These are phyloP conservation scores for Penicillium vulpinum DNA, from an alignment of 2,329 filamentous ascomycete species.

Conservation along the genomic window DNA sequence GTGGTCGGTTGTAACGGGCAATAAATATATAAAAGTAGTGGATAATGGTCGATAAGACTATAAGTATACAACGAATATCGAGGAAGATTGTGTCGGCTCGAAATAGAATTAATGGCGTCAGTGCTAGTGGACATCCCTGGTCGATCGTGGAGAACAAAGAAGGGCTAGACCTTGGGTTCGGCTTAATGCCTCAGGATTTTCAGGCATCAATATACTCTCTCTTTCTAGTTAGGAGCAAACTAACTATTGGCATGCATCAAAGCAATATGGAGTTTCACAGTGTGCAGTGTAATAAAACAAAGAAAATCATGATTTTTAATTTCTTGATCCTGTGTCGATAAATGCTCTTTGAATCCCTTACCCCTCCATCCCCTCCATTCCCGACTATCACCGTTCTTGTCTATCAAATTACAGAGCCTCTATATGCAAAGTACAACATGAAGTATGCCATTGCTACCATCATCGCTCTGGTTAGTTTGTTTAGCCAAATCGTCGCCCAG, in stretches of 20 bases:
- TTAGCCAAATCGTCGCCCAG: neutral
- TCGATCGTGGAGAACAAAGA: constrained; percentile 24
- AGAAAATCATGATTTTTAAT: too few species aligned
- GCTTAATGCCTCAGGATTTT: constrained; percentile 1
- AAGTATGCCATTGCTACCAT: neutral
- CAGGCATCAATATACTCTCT: neutral
- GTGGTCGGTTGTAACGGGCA: neutral
- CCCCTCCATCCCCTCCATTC: neutral
- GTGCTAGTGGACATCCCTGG: constrained; percentile 19
- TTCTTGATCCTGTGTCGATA: neutral
- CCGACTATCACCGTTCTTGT: neutral
- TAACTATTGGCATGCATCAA: neutral
- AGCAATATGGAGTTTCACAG: neutral
- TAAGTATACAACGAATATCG: neutral
- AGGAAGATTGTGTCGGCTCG: constrained; percentile 9
- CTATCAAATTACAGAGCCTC: neutral
- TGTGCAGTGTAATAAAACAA: neutral
- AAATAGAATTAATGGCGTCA: constrained; percentile 26
- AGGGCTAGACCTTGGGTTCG: constrained; percentile 21
- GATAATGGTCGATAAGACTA: neutral
- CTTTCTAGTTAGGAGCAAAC: neutral
- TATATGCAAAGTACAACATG: neutral
- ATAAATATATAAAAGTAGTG: neutral
- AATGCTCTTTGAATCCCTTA: neutral
- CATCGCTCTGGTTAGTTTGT: neutral